Evolutionary conservation across 345 rosid species (phyloP).

Genomic region (Leavenworthia alabamica): DNA sequence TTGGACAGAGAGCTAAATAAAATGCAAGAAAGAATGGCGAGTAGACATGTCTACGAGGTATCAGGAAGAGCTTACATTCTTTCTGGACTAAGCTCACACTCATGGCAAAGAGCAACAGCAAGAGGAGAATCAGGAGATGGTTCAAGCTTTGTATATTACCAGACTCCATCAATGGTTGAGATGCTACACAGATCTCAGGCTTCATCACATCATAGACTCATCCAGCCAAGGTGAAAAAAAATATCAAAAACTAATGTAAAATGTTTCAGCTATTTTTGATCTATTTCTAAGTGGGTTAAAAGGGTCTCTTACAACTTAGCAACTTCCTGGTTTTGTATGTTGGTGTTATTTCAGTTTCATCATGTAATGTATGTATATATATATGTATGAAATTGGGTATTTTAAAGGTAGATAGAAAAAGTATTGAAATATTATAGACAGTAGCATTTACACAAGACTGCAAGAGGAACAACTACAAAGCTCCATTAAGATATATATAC

Average conservation of each 20-base stretch:
- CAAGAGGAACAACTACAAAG: not conserved
- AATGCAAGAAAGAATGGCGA: slow-evolving; percentile 96
- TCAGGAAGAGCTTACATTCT: slow-evolving; percentile 94
- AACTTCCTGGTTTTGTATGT: slow-evolving; percentile 10
- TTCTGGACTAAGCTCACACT: slow-evolving; percentile 95
- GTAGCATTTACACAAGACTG: slow-evolving; percentile 16
- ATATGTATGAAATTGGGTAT: slow-evolving; percentile 19
- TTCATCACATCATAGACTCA: slow-evolving; percentile 54
- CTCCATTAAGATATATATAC: slow-evolving; percentile 20
- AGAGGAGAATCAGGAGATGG: slow-evolving; percentile 92
- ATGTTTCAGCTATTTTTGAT: slow-evolving; percentile 8
- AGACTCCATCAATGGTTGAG: slow-evolving; percentile 89
- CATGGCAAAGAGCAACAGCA: slow-evolving; percentile 98
- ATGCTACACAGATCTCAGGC: slow-evolving; percentile 88
- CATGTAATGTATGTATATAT: slow-evolving; percentile 16
- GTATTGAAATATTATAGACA: not conserved
- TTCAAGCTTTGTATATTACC: slow-evolving; percentile 69
- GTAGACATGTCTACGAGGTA: slow-evolving; percentile 84
- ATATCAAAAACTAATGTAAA: not conserved
- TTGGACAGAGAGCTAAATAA: slow-evolving; percentile 88
- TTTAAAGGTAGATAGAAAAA: no score
- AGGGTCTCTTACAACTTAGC: not conserved
- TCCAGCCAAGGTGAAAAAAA: slow-evolving; percentile 60
- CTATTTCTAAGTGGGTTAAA: not conserved
- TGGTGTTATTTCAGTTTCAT: slow-evolving; percentile 4